These are phyloP conservation scores for Mycena vitilis DNA, from an alignment of 768 basidiomycete species.

Conservation along the genomic window DNA sequence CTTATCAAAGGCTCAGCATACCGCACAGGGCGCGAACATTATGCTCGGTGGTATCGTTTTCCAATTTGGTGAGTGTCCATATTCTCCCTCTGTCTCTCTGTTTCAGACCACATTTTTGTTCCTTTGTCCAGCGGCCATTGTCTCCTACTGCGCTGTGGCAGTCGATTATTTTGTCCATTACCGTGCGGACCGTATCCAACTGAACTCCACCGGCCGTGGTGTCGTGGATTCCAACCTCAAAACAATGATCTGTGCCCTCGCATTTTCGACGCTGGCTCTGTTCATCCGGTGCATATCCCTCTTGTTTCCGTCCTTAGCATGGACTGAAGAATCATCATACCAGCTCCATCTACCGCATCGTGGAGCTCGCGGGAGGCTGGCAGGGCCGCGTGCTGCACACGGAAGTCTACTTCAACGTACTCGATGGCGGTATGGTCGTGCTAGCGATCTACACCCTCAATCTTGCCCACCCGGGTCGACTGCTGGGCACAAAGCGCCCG, in stretches of 20 bases:
- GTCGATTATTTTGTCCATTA: conserved; percentile 2
- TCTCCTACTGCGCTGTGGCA: background rate
- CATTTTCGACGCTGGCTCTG: conserved; percentile 12
- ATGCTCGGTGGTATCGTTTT: conserved; percentile 33
- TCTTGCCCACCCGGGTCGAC: background rate
- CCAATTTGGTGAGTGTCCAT: conserved; percentile 10
- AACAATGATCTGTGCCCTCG: conserved; percentile 3
- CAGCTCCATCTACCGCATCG: conserved; percentile 1
- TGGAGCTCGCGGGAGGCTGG: background rate
- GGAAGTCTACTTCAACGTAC: background rate
- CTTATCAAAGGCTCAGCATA: background rate
- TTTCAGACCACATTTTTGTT: too few species aligned
- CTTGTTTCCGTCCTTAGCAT: background rate
- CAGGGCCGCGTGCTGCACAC: conserved; percentile 3
- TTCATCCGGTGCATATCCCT: background rate
- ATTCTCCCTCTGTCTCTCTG: background rate
- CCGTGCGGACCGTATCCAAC: background rate
- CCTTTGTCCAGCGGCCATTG: background rate
- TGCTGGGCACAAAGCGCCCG: background rate
- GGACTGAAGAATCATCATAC: background rate
- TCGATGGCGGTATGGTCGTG: background rate
- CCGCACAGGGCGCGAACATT: conserved; percentile 9
- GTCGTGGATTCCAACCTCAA: background rate
- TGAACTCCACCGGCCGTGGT: conserved; percentile 7
- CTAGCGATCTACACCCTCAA: background rate